A percentile compares a stretch with the other conserved stretches of the same genome.
phyloP scores from a whole-genome alignment of 352 stramenopile genomes.

The Phytophthora boehmeriae region DNA sequence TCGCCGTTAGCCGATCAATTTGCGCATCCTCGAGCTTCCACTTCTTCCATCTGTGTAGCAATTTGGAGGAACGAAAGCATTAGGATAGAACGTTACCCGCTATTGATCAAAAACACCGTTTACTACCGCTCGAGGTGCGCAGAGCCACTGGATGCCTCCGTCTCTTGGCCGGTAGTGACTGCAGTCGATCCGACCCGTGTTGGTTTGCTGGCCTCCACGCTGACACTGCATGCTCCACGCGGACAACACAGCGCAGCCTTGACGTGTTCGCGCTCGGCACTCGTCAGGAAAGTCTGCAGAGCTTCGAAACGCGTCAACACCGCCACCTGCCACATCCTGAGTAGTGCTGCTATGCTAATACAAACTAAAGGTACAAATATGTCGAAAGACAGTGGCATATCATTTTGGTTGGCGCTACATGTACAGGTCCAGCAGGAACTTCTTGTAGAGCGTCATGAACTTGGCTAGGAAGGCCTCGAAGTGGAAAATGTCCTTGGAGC shows the following conservation, averaged over 20 bases:
- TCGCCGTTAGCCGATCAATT: slow-evolving; percentile 58
- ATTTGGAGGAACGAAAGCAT: slow-evolving; percentile 4
- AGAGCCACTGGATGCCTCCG: slow-evolving; percentile 14
- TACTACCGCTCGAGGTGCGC: slow-evolving; percentile 56
- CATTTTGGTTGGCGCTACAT: slow-evolving; percentile 47
- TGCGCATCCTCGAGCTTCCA: slow-evolving; percentile 66
- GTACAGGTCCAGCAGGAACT: slow-evolving; percentile 94
- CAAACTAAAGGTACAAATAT: background rate
- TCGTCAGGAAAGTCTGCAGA: slow-evolving; percentile 43
- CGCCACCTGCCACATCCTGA: slow-evolving; percentile 41
- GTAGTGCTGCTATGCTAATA: background rate
- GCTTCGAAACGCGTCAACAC: slow-evolving; percentile 45
- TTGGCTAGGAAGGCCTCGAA: slow-evolving; percentile 99
- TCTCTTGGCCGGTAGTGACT: slow-evolving; percentile 1
- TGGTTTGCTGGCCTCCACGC: slow-evolving; percentile 6
- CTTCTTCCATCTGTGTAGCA: slow-evolving; percentile 54
- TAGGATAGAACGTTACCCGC: background rate
- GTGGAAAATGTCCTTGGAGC: slow-evolving; percentile 99
- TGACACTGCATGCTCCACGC: slow-evolving; percentile 7
- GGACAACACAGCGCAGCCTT: slow-evolving; percentile 28
- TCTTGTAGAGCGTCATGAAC: slow-evolving; percentile 99
- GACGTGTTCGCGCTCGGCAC: slow-evolving; percentile 30
- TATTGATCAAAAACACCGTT: background rate
- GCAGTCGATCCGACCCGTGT: background rate
- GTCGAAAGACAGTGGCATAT: slow-evolving; percentile 1